These are phyloP conservation scores for Danielia reshetovae DNA, from an alignment of 805 yeast genomes.

Conservation along the genomic window DNA sequence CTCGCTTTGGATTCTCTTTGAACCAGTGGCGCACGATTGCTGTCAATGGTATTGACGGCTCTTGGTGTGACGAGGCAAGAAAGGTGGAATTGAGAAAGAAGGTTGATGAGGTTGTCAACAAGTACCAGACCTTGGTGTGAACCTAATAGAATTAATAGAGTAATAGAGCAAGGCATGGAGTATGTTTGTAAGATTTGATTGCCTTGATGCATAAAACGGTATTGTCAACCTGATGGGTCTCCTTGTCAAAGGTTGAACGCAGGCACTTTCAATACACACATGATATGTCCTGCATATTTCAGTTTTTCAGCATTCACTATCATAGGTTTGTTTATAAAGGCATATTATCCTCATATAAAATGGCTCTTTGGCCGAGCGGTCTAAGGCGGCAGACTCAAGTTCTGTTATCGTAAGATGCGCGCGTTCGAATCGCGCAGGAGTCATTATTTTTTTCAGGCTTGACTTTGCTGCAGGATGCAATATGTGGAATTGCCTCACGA, in stretches of 20 bases:
- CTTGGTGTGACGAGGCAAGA: conserved; percentile 63
- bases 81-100: conserved; percentile 44
- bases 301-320: no score
- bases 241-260: not conserved
- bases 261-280: not conserved
- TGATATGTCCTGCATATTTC: no score
- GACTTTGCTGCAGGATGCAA: no score
- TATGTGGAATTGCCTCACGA: no score
- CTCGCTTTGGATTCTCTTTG: conserved; percentile 57
- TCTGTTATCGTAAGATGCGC: conserved; percentile 13
- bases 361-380: conserved; percentile 11
- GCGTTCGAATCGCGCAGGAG: conserved; percentile 15
- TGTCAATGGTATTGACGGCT: conserved; percentile 62
- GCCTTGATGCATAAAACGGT: not conserved
- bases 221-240: not conserved
- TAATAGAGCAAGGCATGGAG: not conserved
- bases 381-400: conserved; percentile 12
- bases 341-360: conserved; percentile 5
- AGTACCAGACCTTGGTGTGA: conserved; percentile 25
- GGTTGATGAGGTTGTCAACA: conserved; percentile 42
- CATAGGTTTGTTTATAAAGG: no score
- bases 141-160: not conserved
- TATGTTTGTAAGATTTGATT: not conserved
- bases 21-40: conserved; percentile 64
- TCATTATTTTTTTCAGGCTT: conserved; percentile 8